A percentile compares a stretch with the other conserved stretches of the same genome.
phyloP scores from a whole-genome alignment of 805 yeast species.

The Hanseniaspora meyeri region DNA sequence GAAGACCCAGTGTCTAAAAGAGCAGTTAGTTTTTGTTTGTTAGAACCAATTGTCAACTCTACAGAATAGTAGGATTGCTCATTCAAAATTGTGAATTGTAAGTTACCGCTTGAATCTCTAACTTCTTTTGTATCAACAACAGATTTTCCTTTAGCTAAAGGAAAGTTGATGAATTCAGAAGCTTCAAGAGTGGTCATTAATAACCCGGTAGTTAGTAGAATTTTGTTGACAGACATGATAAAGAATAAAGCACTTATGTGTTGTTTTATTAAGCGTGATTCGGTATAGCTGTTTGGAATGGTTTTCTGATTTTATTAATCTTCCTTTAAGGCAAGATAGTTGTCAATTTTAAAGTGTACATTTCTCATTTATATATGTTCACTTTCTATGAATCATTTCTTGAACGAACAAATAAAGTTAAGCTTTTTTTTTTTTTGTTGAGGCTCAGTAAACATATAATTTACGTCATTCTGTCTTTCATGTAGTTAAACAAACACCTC shows the following conservation, averaged over 20 bases:
- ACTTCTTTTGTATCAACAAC: neutral
- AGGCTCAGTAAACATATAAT: no score
- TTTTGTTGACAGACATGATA: neutral
- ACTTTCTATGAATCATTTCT: no score
- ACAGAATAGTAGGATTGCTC: constrained; percentile 32
- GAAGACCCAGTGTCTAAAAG: constrained; percentile 65
- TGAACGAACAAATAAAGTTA: no score
- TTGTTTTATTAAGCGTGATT: no score
- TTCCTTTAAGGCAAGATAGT: no score
- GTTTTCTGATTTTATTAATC: neutral
- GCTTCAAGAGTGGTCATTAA: constrained; percentile 1
- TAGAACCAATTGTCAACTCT: constrained; percentile 38
- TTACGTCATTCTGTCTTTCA: no score
- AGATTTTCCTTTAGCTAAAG: constrained; percentile 1
- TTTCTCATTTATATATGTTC: no score
- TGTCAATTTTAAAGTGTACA: no score
- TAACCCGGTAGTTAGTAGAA: neutral
- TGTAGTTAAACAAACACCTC: no score
- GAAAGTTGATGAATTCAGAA: neutral
- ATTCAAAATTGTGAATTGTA: constrained; percentile 25
- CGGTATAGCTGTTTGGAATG: neutral
- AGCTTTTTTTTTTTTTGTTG: no score
- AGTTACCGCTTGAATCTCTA: neutral
- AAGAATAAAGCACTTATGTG: no score
- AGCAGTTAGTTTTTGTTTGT: constrained; percentile 40